A percentile compares a stretch with the other conserved stretches of the same genome.
These are phyloP conservation scores for Vitis vinifera DNA, from an alignment of 164 flowering plant species.

Conservation along the genomic window ASM3070453v1 NC_081815.1:2372001-2372500, in stretches of 20 bases:
- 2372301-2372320: background rate
- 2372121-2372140: constrained; percentile 31
- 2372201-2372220: constrained; percentile 46
- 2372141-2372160: constrained; percentile 19
- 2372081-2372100: constrained; percentile 9
- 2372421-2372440: background rate
- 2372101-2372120: constrained; percentile 15
- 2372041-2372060: background rate
- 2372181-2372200: constrained; percentile 58
- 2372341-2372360: background rate
- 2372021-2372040: background rate
- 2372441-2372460: constrained; percentile 4
- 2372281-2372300: constrained; percentile 29
- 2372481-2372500: background rate
- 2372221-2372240: constrained; percentile 40
- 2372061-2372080: background rate
- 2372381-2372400: background rate
- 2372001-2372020: background rate
- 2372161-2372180: constrained; percentile 6
- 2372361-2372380: constrained; percentile 14
- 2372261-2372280: constrained; percentile 34
- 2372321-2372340: background rate
- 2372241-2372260: constrained; percentile 24
- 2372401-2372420: background rate
- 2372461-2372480: constrained; percentile 7